A percentile compares a stretch with the other conserved stretches of the same genome.
phyloP scores from a whole-genome alignment of 352 stramenopile genomes.

The Phytophthora citrophthora region DNA sequence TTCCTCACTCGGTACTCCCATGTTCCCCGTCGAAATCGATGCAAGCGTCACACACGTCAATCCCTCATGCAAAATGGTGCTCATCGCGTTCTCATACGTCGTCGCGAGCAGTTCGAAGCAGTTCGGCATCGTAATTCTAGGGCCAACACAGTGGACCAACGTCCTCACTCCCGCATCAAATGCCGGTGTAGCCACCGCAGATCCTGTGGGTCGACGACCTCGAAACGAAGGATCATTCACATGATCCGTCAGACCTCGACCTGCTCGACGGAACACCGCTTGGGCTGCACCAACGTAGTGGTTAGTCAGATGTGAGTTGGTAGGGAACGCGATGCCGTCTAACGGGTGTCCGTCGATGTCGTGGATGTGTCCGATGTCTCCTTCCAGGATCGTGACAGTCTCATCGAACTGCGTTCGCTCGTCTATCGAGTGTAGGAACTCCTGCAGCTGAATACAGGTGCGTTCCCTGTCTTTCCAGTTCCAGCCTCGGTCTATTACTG shows the following conservation, averaged over 20 bases:
- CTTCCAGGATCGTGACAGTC: conserved; percentile 35
- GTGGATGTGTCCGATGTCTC: conserved; percentile 43
- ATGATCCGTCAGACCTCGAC: conserved; percentile 28
- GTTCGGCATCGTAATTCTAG: conserved; percentile 37
- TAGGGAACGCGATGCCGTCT: conserved; percentile 59
- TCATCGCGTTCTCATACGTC: conserved; percentile 55
- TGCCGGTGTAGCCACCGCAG: conserved; percentile 51
- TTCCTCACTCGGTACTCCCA: too few relatives aligned
- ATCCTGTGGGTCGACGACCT: conserved; percentile 31
- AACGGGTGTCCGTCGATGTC: conserved; percentile 29
- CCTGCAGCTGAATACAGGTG: conserved; percentile 40
- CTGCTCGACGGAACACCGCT: conserved; percentile 55
- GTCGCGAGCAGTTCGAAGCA: conserved; percentile 45
- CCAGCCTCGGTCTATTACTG: conserved; percentile 27
- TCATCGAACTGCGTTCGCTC: conserved; percentile 35
- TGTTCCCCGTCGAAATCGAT: too few relatives aligned
- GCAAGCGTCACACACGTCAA: conserved; percentile 1
- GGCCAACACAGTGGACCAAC: conserved; percentile 67
- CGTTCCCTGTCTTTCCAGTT: conserved; percentile 26
- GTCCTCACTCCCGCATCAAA: conserved; percentile 53
- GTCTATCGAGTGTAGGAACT: conserved; percentile 45
- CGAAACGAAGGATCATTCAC: conserved; percentile 46
- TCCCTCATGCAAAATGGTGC: conserved; percentile 42
- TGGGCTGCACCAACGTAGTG: conserved; percentile 48
- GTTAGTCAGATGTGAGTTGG: conserved; percentile 46